Base-by-base conservation (phyloP, 345 rosid genomes). In the Salix dunnii region DNA sequence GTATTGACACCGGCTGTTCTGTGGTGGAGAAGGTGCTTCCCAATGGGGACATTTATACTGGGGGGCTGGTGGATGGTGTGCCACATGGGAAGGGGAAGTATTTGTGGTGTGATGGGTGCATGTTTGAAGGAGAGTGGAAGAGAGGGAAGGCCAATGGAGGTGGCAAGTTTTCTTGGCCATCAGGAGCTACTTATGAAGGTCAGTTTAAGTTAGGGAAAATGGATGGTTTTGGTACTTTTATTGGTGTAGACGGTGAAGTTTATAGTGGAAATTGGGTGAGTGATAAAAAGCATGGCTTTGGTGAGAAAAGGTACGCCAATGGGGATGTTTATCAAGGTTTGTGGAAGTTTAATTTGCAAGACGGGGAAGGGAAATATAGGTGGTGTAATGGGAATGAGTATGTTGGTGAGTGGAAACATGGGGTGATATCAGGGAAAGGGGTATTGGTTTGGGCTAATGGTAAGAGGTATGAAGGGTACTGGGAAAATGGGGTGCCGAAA, bases 161-260 rank as follows among this genome's bases (percentile, higher is more conserved):
- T 33, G 97, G 97, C 3, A 84, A 86, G 73, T 91, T 90, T 78
- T 86, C 92, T 2, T 90, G 97, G 97, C 92, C 97, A 0, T 88
- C 94, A 0, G 94, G 94, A 3, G 94, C 97, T 0, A 87, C 89
- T 5, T 91, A 88, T 67, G 91, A 91, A 78, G 97, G 97, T 9
- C 85, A 87, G 23, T 91, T 90, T 83, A 86, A 76, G 76, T 84
- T 81, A 23, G 97, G 97, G 23, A 79, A 83, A 21, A 90, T 90
- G 94, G 88, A 88, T 28, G 94, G 97, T 0, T 72, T 66, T 11
- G 97, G 92, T 30, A 88, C 90, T 1, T 91, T 89, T 72, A 86
- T 88, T 2, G 92, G 94, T 21, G 84, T 87, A 14, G 85, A 87
- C 4, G 91, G 94, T 0, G 97, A 91, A 36, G 83, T 89, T 3